Percentiles rank a stretch among this genome's conserved stretches.
phyloP scores from a whole-genome alignment of 768 basidiomycete genomes.

The Pleurotus salmoneostramineus region DNA sequence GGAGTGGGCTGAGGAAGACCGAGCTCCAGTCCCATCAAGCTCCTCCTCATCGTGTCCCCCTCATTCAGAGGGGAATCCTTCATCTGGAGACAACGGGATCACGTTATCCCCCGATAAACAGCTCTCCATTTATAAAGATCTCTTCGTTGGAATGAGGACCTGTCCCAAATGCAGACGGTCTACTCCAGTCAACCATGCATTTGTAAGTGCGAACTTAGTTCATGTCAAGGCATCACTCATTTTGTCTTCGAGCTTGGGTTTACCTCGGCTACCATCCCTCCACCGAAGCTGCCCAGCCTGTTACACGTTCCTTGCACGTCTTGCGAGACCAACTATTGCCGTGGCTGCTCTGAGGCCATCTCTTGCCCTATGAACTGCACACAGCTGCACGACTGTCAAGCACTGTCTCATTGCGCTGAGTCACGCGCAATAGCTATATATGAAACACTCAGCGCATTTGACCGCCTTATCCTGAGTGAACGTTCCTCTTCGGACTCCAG shows the following conservation, averaged over 20 bases:
- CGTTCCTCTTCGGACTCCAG: constrained; percentile 33
- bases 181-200: constrained; percentile 36
- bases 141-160: constrained; percentile 30
- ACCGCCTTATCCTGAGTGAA: constrained; percentile 40
- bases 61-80: too few relatives aligned
- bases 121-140: constrained; percentile 25
- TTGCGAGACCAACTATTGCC: constrained; percentile 42
- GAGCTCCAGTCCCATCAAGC: not conserved
- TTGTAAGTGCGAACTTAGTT: constrained; percentile 26
- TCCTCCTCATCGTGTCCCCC: constrained; percentile 2
- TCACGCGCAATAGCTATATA: constrained; percentile 48
- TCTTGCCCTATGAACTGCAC: constrained; percentile 37
- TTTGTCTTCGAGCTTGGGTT: constrained; percentile 21
- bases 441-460: constrained; percentile 45
- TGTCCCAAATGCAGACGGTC: constrained; percentile 33
- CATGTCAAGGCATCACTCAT: not conserved
- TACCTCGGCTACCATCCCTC: constrained; percentile 17
- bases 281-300: constrained; percentile 25
- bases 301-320: constrained; percentile 40
- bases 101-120: constrained; percentile 24
- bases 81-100: not conserved
- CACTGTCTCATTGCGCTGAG: constrained; percentile 40
- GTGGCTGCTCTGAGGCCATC: constrained; percentile 41
- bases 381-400: constrained; percentile 31
- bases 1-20: constrained; percentile 31